Base-by-base conservation (phyloP, 202 grass and related monocot species). In the Eragrostis tef region DNA sequence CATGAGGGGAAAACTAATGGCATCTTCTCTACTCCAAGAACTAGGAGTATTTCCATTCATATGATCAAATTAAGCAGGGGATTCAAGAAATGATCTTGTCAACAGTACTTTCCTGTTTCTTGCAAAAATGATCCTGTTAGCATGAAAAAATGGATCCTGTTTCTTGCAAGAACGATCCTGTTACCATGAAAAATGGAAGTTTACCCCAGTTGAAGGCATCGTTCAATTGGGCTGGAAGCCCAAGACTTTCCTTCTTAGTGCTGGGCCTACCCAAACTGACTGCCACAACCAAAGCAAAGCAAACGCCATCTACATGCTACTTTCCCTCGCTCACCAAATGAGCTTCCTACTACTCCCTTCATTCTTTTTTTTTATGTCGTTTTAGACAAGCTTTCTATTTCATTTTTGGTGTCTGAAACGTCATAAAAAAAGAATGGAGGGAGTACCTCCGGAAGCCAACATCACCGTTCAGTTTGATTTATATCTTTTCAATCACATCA, bases 31-130 rank as follows among this genome's bases (percentile, higher is more conserved):
- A n/a, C n/a, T n/a, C n/a, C n/a, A n/a, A n/a, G n/a, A n/a, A n/a
- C n/a, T n/a, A n/a, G n/a, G n/a, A n/a, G n/a, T n/a, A 20, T 53
- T 73, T 73, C 67, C 75, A 78, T 81, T 87, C 71, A 29, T 43
- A 42, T 52, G 43, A 67, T 58, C 39, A 50, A 76, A 26, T 6
- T 83, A 83, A 77, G 85, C 78, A 64, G 64, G 29, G 21, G 19
- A 20, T 24, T 87, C 9, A 56, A 77, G 72, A 6, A 71, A n/a
- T n/a, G n/a, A n/a, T n/a, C 5, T 8, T 11, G 13, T 2, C 0
- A 49, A 17, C 45, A 8, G 16, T 46, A 31, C 42, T 21, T 13
- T 12, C 12, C n/a, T 48, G 12, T 24, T 17, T 59, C 7, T 42
- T 43, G 19, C 34, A 0, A 20, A n/a, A n/a, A n/a, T n/a, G n/a